phyloP scores from a whole-genome alignment of 129 eudicot genomes.

The Flaveria trinervia region DNA sequence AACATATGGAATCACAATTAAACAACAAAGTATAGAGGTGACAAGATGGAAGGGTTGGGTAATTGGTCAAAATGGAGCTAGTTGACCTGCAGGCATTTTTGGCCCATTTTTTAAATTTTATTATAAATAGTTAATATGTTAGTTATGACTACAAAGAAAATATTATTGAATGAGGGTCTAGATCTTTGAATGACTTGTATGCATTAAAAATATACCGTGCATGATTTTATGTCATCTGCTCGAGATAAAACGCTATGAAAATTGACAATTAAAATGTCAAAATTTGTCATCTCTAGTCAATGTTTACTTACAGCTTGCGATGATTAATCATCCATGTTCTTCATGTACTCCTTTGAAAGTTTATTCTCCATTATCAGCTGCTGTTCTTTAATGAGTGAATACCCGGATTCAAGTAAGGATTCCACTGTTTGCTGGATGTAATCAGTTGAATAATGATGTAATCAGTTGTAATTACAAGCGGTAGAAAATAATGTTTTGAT shows the following conservation, averaged over 20 bases:
- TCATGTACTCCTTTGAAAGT: slow-evolving; percentile 95
- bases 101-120: not conserved
- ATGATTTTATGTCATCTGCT: not conserved
- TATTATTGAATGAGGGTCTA: not conserved
- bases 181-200: not conserved
- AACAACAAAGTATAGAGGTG: slow-evolving; percentile 4
- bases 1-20: not conserved
- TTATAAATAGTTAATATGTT: not conserved
- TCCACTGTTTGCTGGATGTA: slow-evolving; percentile 87
- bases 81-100: not conserved
- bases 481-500: not conserved
- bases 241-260: not conserved
- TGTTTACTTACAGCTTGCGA: slow-evolving; percentile 13
- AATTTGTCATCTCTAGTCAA: slow-evolving; percentile 1
- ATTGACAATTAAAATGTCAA: not conserved
- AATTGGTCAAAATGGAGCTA: not conserved
- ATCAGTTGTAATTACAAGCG: not conserved
- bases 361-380: slow-evolving; percentile 73
- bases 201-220: not conserved
- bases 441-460: not conserved
- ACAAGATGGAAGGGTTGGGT: not conserved
- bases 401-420: slow-evolving; percentile 86
- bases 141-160: not conserved
- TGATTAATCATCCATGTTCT: slow-evolving; percentile 73
- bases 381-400: slow-evolving; percentile 86